Base-by-base conservation (phyloP, 2,329 filamentous ascomycete species). In the Westerdykella ornata region DNA sequence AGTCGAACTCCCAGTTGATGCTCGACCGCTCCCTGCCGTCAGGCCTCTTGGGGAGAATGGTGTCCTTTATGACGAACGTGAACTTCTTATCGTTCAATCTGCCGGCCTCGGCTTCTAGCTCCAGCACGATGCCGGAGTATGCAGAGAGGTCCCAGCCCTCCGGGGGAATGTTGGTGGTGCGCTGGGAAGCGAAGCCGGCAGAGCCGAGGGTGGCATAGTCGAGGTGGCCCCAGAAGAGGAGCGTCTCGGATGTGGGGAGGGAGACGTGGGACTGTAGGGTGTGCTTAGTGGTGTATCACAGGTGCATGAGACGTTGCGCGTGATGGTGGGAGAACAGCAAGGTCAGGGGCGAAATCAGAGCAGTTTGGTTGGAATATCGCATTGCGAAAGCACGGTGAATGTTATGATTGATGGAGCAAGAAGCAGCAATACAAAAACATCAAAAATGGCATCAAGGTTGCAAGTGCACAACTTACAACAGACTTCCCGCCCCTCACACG, bases 151-250 rank as follows among this genome's bases (percentile, higher is more conserved):
- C 76, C 75, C 83, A 84, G n/a, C 12, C 17, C 17, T 67, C 66
- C 12, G 72, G 65, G 30, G 74, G 67, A 6, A 80, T 77, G 30
- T 65, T 65, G 3, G 72, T 73, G 4, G 82, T 88, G 35, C 82
- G 77, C 60, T 90, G 87, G 4, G 82, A 86, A 8, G 86, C 86
- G 59, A 94, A 92, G 4, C 87, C 87, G 1, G 87, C 86, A 20
- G 85, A 85, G 18, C 85, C 85, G 0, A 92, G 77, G 0, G 13
- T 29, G 1, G 30, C 9, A 15, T 37, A 29, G 32, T 54, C 45
- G 15, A 51, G 29, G 14, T 35, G 28, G 19, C 44, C 48, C 44
- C 43, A 53, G 29, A 51, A 20, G 15, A 47, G 28, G 19, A 42
- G 33, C 33, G 41, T 13, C 39, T 31, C 20, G 12, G n/a, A 32